Percentiles rank a stretch among this genome's conserved stretches.
phyloP scores from a whole-genome alignment of 768 basidiomycete species.

The Omphalotus guepiniiformis region DNA sequence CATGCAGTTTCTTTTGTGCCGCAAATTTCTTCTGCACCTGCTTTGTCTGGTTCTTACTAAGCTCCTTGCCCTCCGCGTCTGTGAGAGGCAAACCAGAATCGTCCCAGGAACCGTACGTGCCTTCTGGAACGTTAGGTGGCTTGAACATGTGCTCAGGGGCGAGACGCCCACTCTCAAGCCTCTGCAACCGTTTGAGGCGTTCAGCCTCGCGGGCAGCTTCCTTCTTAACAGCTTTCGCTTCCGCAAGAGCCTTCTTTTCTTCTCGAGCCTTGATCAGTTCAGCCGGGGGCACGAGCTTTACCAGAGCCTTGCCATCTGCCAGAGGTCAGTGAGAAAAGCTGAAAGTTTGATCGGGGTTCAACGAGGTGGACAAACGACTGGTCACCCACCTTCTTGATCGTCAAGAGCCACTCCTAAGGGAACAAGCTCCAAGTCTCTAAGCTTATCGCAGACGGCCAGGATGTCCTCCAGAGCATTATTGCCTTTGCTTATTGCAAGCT shows the following conservation, averaged over 20 bases:
- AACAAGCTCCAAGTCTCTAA: constrained; percentile 86
- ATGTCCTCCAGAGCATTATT: constrained; percentile 73
- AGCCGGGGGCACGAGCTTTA: constrained; percentile 84
- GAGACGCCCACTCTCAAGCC: constrained; percentile 81
- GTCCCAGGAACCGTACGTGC: constrained; percentile 80
- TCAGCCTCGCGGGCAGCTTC: constrained; percentile 62
- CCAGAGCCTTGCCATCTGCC: constrained; percentile 88
- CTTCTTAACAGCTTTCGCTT: constrained; percentile 79
- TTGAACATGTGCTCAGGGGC: constrained; percentile 78
- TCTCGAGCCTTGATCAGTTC: constrained; percentile 82
- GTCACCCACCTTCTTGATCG: constrained; percentile 80
- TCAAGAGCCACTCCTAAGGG: constrained; percentile 95
- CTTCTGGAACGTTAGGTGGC: constrained; percentile 71
- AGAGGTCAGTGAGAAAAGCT: not conserved
- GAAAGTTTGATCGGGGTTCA: too few species aligned
- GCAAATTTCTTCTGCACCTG: constrained; percentile 71
- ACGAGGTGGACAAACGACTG: too few species aligned
- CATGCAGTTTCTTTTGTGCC: constrained; percentile 73
- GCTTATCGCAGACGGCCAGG: constrained; percentile 79
- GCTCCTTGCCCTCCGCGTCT: constrained; percentile 79
- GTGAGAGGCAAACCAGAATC: constrained; percentile 79
- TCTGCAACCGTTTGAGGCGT: constrained; percentile 63
- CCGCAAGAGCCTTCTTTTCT: constrained; percentile 73
- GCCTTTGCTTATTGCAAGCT: constrained; percentile 69
- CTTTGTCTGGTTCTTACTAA: constrained; percentile 80